Evolutionary conservation across 1,284 basidiomycete species (phyloP).

Genomic region (Ganoderma multipileum): DNA sequence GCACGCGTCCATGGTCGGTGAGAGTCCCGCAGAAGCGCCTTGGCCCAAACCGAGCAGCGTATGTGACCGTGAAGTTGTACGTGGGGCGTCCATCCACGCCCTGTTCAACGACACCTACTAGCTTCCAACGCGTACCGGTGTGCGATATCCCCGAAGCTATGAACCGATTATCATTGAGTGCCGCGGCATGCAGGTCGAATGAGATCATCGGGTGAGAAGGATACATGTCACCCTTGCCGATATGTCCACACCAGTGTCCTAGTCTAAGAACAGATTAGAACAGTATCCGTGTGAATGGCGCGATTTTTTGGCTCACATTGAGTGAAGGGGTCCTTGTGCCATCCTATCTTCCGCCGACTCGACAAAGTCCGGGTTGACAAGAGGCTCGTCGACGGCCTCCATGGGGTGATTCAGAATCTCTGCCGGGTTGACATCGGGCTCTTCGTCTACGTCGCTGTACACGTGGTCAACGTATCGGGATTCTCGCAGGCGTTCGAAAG

Average conservation of each 20-base stretch:
- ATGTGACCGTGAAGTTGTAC: constrained; percentile 1
- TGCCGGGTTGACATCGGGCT: not conserved
- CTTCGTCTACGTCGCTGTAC: constrained; percentile 4
- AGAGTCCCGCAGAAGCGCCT: constrained; percentile 1
- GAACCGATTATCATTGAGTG: not conserved
- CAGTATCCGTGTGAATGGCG: not conserved
- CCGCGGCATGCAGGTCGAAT: constrained; percentile 2
- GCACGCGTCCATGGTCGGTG: not conserved
- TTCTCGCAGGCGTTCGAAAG: constrained; percentile 4
- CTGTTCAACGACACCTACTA: not conserved
- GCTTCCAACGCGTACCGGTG: not conserved
- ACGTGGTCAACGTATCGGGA: constrained; percentile 5
- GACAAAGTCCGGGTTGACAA: not conserved
- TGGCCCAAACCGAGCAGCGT: not conserved
- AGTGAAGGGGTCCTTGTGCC: not conserved
- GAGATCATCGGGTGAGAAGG: constrained; percentile 9
- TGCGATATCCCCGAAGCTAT: not conserved
- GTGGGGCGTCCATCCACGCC: not conserved
- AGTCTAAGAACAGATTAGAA: constrained; percentile 4
- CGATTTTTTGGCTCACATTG: constrained; percentile 2
- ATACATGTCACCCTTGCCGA: not conserved
- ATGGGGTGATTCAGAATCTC: constrained; percentile 5
- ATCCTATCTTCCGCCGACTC: not conserved
- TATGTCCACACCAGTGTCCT: constrained; percentile 7
- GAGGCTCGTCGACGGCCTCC: not conserved